phyloP scores from a whole-genome alignment of 257 asterid species.

The Solanum appendiculatum region DNA sequence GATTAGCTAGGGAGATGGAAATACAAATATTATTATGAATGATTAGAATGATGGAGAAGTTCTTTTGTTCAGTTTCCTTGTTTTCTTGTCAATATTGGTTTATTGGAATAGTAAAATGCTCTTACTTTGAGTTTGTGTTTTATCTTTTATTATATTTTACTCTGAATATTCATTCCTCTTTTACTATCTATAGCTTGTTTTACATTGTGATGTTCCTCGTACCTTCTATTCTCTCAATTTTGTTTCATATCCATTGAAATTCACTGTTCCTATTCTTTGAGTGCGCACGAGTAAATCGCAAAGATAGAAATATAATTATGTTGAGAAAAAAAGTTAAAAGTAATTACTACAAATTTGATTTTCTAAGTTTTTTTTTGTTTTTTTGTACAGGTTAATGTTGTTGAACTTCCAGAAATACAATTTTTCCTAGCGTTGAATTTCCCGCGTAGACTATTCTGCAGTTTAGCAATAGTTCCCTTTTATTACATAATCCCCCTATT shows the following conservation, averaged over 20 bases:
- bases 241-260: background rate
- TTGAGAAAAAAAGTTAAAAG: background rate
- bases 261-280: too few species aligned
- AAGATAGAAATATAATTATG: too few species aligned
- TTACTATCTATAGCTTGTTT: background rate
- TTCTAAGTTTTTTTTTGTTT: background rate
- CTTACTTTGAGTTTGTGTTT: background rate
- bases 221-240: constrained; percentile 6
- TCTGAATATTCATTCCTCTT: background rate
- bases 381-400: background rate
- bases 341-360: background rate
- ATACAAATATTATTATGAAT: background rate
- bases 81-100: constrained; percentile 2
- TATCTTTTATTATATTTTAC: background rate
- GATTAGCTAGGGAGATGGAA: background rate
- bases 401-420: background rate
- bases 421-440: background rate
- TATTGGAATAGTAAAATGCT: background rate
- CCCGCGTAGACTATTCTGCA: background rate
- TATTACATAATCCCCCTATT: background rate
- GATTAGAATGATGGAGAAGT: constrained; percentile 2
- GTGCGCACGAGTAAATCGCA: too few species aligned
- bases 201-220: constrained; percentile 22
- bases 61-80: constrained; percentile 8
- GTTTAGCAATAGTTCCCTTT: background rate